Base-by-base conservation (phyloP, 106 monocot genomes). In the Ottelia alismoides region DNA sequence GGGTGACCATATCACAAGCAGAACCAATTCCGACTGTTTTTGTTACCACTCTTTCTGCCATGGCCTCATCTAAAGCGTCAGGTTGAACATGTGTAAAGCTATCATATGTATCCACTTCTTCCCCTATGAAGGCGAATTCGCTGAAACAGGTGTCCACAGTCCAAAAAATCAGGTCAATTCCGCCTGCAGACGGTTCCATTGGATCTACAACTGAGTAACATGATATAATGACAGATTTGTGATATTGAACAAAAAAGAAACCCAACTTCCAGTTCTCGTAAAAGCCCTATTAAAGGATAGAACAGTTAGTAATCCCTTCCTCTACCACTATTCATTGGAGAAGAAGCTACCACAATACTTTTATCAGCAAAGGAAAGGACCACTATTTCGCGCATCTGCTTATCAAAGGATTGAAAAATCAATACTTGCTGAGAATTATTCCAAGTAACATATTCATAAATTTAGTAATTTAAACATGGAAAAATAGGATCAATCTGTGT, bases 201-300 rank as follows among this genome's bases (percentile, higher is more conserved):
- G 67, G 28, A 44, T 90, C 77, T 5, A 85, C 77, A 30, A 99
- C 68, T 27, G 47, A 63, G 24, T 90, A 74, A 46, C 98, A 99
- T 20, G 82, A 44, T 61, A 99, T 71, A 46, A 85, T 79, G 20
- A 89, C 98, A 24, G 71, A 55, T 20, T 99, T 82, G 68, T 98
- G 82, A 52, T 99, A 86, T 26, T 68, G 26, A 20, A 90, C 70
- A 20, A 99, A 80, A 69, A 67, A 99, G 51, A 99, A 90, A 43
- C 77, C 86, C 70, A 99, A 72, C 19, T 40, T 60, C 74, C 60
- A 75, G 66, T 64, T 66, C 65, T 83, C 83, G 51, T 72, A 82
- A 31, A 99, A 86, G 3, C 98, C 98, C 90, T 99, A 72, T 57
- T 20, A 30, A 32, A 75, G 52, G 49, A 74, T 70, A 66, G 22